A percentile compares a stretch with the other conserved stretches of the same genome.
Evolutionary conservation across 768 basidiomycete species (phyloP).

Genomic region (Collybia sp.): DNA sequence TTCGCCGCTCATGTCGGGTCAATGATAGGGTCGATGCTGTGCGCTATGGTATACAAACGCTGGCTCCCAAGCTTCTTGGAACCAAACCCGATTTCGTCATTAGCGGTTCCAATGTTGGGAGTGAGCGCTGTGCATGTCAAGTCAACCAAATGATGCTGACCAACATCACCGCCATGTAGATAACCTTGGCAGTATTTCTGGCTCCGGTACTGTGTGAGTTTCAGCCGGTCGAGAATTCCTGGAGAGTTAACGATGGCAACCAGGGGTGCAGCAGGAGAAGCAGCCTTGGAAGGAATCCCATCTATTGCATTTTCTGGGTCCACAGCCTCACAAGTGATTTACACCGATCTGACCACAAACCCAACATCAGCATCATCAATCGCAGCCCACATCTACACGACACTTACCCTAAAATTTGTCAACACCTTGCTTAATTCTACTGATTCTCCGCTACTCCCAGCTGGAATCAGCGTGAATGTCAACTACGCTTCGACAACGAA

Average conservation of each 20-base stretch:
- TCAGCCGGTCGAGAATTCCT: neutral
- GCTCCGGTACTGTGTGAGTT: conserved; percentile 40
- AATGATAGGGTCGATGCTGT: conserved; percentile 28
- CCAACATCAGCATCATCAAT: conserved; percentile 27
- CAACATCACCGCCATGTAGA: conserved; percentile 11
- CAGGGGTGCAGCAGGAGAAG: conserved; percentile 47
- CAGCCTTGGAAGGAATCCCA: conserved; percentile 43
- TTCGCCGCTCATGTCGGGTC: neutral
- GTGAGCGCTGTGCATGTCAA: conserved; percentile 9
- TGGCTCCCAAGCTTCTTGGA: conserved; percentile 28
- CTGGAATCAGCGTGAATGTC: conserved; percentile 40
- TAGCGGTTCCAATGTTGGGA: conserved; percentile 30
- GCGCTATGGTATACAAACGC: conserved; percentile 30
- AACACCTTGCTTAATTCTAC: conserved; percentile 22
- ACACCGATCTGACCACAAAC: conserved; percentile 38
- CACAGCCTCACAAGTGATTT: conserved; percentile 39
- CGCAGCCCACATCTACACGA: conserved; percentile 37
- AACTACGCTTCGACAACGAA: conserved; percentile 38
- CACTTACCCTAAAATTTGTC: conserved; percentile 36
- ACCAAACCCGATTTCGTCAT: conserved; percentile 30
- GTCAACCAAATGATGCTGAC: neutral
- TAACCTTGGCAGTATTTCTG: conserved; percentile 28
- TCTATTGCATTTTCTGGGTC: conserved; percentile 44
- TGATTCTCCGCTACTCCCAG: conserved; percentile 31
- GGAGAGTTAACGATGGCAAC: too few species aligned